Conservation (phyloP, 2,329 filamentous ascomycete species). For the Talaromyces sp. region DNA sequence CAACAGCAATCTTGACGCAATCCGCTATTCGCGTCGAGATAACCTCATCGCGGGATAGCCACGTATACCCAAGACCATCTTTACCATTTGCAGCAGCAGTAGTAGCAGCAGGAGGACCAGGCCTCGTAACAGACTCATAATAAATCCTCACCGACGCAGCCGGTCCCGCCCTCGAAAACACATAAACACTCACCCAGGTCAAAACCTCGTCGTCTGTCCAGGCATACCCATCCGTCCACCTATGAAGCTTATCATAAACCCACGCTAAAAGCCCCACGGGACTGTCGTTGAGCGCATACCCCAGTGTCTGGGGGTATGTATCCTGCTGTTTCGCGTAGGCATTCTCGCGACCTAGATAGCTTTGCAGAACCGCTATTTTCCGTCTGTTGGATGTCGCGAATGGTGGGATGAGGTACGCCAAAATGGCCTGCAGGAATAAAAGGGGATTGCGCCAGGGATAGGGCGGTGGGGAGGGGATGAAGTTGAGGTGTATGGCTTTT, state of each 20-base stretch:
- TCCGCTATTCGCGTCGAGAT: slow-evolving; percentile 43
- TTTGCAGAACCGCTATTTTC: slow-evolving; percentile 25
- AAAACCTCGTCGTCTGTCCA: slow-evolving; percentile 77
- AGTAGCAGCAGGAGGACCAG: neutral
- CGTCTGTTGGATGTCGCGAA: slow-evolving; percentile 30
- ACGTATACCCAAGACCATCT: neutral
- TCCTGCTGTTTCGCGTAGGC: slow-evolving; percentile 60
- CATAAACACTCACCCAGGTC: slow-evolving; percentile 73
- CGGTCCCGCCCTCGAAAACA: slow-evolving; percentile 67
- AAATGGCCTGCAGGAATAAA: slow-evolving; percentile 45
- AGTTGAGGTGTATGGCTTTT: slow-evolving; percentile 63
- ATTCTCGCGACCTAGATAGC: slow-evolving; percentile 29
- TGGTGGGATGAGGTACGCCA: slow-evolving; percentile 25
- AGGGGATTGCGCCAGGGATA: slow-evolving; percentile 54
- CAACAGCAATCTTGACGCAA: slow-evolving; percentile 54
- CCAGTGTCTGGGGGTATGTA: slow-evolving; percentile 71
- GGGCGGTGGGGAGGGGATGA: slow-evolving; percentile 52
- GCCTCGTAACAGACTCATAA: slow-evolving; percentile 56
- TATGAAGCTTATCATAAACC: slow-evolving; percentile 78
- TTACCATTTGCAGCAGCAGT: neutral
- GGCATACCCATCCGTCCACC: slow-evolving; percentile 70
- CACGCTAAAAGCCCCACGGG: slow-evolving; percentile 71
- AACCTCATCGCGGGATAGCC: slow-evolving; percentile 25
- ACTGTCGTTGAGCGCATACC: slow-evolving; percentile 66
- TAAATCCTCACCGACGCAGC: slow-evolving; percentile 69